Base-by-base conservation (phyloP, 2,329 filamentous ascomycete genomes). In the Alternaria brassicae region DNA sequence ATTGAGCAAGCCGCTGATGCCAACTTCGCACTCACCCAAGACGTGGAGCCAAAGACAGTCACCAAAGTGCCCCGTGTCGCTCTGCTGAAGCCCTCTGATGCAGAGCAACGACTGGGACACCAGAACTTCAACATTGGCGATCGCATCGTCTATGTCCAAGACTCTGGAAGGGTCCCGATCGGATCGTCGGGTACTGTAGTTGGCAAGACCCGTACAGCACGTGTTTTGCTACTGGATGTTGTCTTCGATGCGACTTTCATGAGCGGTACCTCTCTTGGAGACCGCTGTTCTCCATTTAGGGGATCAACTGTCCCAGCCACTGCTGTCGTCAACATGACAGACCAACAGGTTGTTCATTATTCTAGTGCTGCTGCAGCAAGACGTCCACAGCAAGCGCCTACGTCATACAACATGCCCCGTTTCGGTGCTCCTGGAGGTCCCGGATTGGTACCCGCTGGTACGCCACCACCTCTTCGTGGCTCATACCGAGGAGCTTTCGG, bases 171-270 rank as follows among this genome's bases (percentile, higher is more conserved):
- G 73, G 94, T 99, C 1, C 95, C 95, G 1, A 96, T 99, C 70
- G 93, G 91, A 34, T 91, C 91, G 53, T 88, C 90, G 53, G 95
- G 96, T 70, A 98, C 95, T 1, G 92, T 99, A n/a, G 90, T 96
- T 56, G 95, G 95, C 34, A 90, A 97, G 74, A 97, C 93, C 61
- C 90, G 92, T 56, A 97, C 93, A 28, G 85, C 93, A 19, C 91
- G 91, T 56, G 90, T 89, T 25, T 86, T 91, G 45, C 84, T 97
- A 58, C 84, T 99, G 36, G 95, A 99, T 75, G 87, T 98, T 57
- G 89, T 99, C 7, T 99, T 97, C 79, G 96, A 99, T 76, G 87
- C 88, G 12, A 91, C 92, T 0, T 99, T 99, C 79, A 98, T 99
- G 93, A 96, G 93, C 73, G 95, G 95, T 63, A 97, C 93, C 2